Base-by-base conservation (phyloP, 2,329 filamentous ascomycete genomes). In the Talaromyces sp. region DNA sequence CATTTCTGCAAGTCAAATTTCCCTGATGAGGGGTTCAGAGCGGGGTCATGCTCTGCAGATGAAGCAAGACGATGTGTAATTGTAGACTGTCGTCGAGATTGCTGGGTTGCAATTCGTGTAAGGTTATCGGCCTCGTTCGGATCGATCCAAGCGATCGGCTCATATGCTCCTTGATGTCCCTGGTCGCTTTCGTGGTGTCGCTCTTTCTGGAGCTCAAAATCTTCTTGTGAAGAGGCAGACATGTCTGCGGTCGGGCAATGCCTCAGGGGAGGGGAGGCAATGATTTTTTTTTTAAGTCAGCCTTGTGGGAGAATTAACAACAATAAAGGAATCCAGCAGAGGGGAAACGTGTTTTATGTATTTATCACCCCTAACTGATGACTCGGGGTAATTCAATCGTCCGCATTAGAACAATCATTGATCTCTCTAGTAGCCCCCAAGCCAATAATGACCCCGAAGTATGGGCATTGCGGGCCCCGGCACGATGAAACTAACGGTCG, bases 1-100 rank as follows among this genome's bases (percentile, higher is more conserved):
- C 61, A 63, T 57, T 62, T 63, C 11, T 35, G 45, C 19, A 63
- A 40, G 16, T 63, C 47, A 11, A 63, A 63, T 4, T 56, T 55
- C 3, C 49, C 51, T 0, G 57, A 58, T 30, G 54, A 50, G 3
- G 61, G 61, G n/a, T 63, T 44, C 4, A 63, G 51, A 1, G 55
- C 16, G n/a, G 55, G 44, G 40, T 63, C 61, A 10, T 57, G 46
- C 24, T 56, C 39, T 13, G 61, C 59, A 16, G 60, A 22, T 3
- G 45, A 53, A 22, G 57, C 41, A 4, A 63, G 39, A 10, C 45
- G 46, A 24, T 59, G 52, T 13, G 49, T n/a, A n/a, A 29, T 9
- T 10, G 22, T 52, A 3, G 61, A 62, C 27, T 60, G 58, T 22
- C 52, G 52, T 22, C 52, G 59, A 16, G 61, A 63, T 30, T 51